Percentiles rank a stretch among this genome's conserved stretches.
phyloP scores from a whole-genome alignment of 345 rosid species.

The sweet orange (Citrus sinensis) region DNA sequence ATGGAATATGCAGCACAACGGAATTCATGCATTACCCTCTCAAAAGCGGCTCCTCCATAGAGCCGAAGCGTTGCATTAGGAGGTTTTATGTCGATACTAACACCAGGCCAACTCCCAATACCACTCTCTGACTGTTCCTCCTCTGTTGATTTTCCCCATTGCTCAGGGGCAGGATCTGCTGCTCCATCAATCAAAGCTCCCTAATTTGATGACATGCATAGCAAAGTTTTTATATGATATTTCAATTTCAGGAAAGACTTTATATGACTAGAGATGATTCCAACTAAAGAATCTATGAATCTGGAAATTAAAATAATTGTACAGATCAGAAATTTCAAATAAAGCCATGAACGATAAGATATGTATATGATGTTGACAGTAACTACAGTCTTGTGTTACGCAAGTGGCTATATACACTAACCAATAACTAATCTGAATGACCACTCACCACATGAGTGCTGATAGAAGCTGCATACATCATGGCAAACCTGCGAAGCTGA shows the following conservation, averaged over 20 bases:
- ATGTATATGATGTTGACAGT: background rate
- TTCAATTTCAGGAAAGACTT: background rate
- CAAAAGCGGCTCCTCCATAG: conserved; percentile 99
- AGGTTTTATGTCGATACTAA: conserved; percentile 62
- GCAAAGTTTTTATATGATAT: conserved; percentile 1
- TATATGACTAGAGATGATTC: background rate
- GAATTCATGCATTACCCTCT: conserved; percentile 90
- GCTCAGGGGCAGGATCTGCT: conserved; percentile 96
- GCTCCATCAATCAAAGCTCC: conserved; percentile 95
- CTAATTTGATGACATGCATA: conserved; percentile 35
- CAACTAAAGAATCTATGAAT: conserved; percentile 6
- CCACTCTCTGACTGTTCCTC: conserved; percentile 90
- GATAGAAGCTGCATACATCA: conserved; percentile 78
- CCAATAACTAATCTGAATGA: background rate
- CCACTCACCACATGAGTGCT: conserved; percentile 82
- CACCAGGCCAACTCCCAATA: conserved; percentile 95
- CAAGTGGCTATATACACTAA: background rate
- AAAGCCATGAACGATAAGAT: background rate
- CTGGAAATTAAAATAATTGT: background rate
- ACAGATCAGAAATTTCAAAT: background rate
- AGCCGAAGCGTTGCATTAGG: conserved; percentile 90
- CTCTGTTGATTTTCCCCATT: conserved; percentile 89
- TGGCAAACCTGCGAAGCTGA: conserved; percentile 81
- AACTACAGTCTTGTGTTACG: background rate
- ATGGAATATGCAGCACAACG: conserved; percentile 96